Evolutionary conservation across 768 basidiomycete species (phyloP).

Genomic region (Hericium alpestre): DNA sequence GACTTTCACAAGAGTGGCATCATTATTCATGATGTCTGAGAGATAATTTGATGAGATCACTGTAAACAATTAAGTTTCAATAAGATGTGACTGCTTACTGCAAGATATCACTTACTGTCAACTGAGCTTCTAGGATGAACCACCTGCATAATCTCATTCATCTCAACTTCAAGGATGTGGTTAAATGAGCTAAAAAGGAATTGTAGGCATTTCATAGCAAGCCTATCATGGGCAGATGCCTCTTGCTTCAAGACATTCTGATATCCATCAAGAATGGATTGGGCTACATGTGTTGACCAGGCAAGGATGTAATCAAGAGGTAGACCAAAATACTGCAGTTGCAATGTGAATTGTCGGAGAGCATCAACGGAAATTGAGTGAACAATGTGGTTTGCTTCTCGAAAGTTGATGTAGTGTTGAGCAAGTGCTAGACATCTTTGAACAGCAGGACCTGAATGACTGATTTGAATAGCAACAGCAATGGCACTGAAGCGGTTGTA

Average conservation of each 20-base stretch:
- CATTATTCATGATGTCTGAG: not conserved
- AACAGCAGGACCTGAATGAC: conserved; percentile 37
- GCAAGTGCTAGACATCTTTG: conserved; percentile 52
- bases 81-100: not conserved
- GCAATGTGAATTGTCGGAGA: conserved; percentile 55
- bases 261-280: conserved; percentile 46
- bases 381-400: conserved; percentile 49
- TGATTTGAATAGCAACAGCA: conserved; percentile 60
- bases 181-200: not conserved
- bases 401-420: conserved; percentile 56
- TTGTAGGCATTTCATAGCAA: not conserved
- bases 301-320: conserved; percentile 40
- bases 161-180: not conserved
- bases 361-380: conserved; percentile 68
- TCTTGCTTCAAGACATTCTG: not conserved
- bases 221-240: not conserved
- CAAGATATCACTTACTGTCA: not conserved
- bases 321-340: conserved; percentile 44
- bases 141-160: not conserved
- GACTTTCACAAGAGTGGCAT: not conserved
- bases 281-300: conserved; percentile 58
- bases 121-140: not conserved
- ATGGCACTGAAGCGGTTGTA: conserved; percentile 74
- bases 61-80: not conserved
- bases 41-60: not conserved